These are phyloP conservation scores for Monosporascus sp. DNA, from an alignment of 2,329 filamentous ascomycete genomes.

Conservation along the genomic window DNA sequence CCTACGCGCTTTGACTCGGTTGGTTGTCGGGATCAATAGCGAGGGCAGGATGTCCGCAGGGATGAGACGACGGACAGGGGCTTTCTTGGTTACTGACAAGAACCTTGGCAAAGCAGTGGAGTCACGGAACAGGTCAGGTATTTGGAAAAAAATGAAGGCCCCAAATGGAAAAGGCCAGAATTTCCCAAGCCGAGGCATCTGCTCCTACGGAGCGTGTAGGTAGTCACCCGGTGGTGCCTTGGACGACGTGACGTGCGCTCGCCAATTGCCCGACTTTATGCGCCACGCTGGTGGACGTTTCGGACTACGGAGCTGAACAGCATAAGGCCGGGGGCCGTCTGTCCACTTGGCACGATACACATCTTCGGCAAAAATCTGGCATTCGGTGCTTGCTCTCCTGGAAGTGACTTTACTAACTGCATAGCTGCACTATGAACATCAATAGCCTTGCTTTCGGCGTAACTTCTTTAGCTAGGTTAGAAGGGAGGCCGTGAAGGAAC, in stretches of 20 bases:
- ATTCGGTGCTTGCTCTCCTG: not conserved
- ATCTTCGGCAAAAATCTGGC: not conserved
- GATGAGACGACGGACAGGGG: constrained; percentile 18
- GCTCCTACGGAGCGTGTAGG: not conserved
- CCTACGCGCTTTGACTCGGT: constrained; percentile 18
- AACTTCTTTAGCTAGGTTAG: not conserved
- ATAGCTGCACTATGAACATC: not conserved
- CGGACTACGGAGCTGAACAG: not conserved
- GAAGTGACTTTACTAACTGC: not conserved
- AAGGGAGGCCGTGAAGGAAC: not conserved
- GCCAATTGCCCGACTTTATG: not conserved
- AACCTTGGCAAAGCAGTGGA: not conserved
- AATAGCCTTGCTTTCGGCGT: constrained; percentile 10
- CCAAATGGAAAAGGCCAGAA: not conserved
- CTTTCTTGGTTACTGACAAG: not conserved
- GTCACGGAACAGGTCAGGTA: not conserved
- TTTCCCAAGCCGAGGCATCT: not conserved
- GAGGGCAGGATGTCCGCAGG: constrained; percentile 20
- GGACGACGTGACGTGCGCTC: not conserved
- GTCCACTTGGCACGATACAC: not conserved
- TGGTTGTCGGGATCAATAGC: constrained; percentile 21
- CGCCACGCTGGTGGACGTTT: not conserved
- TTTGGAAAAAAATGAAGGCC: not conserved
- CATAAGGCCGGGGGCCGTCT: not conserved
- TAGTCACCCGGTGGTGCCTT: not conserved